A percentile compares a stretch with the other conserved stretches of the same genome.
Conservation (phyloP, 2,329 filamentous ascomycete species). For the Ceratocystis diversiconidia region DNA sequence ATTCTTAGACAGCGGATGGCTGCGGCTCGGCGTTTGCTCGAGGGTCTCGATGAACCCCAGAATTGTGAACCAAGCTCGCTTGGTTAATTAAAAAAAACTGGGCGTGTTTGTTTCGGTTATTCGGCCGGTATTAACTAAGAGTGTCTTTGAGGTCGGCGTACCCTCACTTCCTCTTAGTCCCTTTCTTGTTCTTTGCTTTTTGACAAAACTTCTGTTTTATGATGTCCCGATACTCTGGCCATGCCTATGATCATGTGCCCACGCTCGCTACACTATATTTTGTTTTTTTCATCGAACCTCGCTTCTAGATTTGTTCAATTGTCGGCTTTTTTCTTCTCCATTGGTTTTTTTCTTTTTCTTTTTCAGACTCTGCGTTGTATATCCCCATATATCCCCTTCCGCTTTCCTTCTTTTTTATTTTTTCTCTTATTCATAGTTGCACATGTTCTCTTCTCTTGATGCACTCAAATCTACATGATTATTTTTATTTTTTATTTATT, state of each 20-base stretch:
- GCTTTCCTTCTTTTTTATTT: not conserved
- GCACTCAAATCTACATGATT: not conserved
- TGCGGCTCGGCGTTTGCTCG: slow-evolving; percentile 56
- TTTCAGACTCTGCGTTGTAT: not conserved
- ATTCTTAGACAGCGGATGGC: slow-evolving; percentile 60
- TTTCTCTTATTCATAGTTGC: not conserved
- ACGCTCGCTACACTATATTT: slow-evolving; percentile 9
- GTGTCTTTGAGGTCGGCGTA: not conserved
- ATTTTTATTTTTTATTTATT: not conserved
- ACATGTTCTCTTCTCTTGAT: not conserved
- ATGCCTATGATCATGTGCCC: slow-evolving; percentile 12
- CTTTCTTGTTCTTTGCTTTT: slow-evolving; percentile 12
- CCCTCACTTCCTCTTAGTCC: not conserved
- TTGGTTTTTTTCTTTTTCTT: not conserved
- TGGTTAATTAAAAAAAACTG: not conserved
- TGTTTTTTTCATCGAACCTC: not conserved
- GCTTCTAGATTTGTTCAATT: slow-evolving; percentile 10
- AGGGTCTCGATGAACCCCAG: slow-evolving; percentile 44
- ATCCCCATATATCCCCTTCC: not conserved
- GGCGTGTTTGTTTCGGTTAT: not conserved
- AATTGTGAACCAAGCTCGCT: not conserved
- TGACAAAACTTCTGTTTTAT: slow-evolving; percentile 10
- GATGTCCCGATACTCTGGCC: slow-evolving; percentile 11
- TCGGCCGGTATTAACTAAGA: not conserved
- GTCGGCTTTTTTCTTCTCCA: not conserved